These are phyloP conservation scores for Musa itinerans DNA, from an alignment of 176 grass and related monocot species.

Conservation along the genomic window DNA sequence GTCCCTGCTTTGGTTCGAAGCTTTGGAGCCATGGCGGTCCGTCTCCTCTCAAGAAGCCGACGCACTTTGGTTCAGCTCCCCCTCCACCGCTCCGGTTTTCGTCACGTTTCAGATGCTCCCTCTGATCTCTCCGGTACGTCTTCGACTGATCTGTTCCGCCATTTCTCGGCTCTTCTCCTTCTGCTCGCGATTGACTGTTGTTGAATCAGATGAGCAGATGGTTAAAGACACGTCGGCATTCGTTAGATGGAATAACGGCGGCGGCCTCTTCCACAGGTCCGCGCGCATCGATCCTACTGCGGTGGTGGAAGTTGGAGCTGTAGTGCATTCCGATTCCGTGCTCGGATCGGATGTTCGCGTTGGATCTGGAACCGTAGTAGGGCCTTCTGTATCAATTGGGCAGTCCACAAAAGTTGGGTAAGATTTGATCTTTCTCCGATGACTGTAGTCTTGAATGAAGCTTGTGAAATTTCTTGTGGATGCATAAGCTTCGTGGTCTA, in stretches of 20 bases:
- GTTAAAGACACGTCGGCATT: conserved; percentile 18
- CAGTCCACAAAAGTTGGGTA: conserved; percentile 71
- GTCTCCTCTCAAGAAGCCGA: neutral
- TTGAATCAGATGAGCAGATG: neutral
- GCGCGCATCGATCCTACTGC: conserved; percentile 31
- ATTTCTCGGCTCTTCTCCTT: neutral
- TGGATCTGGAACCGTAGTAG: conserved; percentile 56
- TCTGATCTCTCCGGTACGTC: neutral
- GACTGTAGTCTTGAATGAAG: too few species aligned
- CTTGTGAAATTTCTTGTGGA: too few species aligned
- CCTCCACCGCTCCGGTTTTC: neutral
- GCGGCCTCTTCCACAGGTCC: conserved; percentile 36
- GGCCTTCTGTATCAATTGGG: conserved; percentile 51
- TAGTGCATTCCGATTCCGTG: conserved; percentile 45
- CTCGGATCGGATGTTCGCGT: conserved; percentile 47
- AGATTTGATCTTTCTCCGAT: neutral
- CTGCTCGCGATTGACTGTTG: neutral
- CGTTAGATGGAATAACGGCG: conserved; percentile 40
- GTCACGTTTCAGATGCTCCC: neutral
- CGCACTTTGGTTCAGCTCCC: neutral
- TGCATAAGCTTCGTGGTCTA: too few species aligned
- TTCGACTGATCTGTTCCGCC: neutral
- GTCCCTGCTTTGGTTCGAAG: neutral
- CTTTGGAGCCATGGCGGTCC: neutral
- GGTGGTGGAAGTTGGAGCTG: conserved; percentile 33